Evolutionary conservation across 805 yeast genomes (phyloP), one percentile per base, ranked within the genome.

Genomic region (Candida ovalis): DNA sequence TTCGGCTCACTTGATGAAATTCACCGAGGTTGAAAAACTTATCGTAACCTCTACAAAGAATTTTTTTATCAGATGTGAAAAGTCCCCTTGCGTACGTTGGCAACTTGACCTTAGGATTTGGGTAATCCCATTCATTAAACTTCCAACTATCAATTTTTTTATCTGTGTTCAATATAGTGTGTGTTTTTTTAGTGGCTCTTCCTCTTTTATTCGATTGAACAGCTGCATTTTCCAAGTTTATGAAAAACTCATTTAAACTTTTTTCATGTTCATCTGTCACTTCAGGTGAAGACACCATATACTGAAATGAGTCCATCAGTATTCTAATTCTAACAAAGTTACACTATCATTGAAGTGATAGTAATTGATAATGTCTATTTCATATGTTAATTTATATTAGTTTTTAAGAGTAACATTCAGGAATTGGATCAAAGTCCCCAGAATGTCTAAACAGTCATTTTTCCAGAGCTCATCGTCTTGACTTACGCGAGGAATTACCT

Each of bases 11-110:
- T 5, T 53, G 53, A 0, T 67, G 54, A 1, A 77, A 73, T 63
- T 94, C 99, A 52, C 74, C 78, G 3, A 89, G 71, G 61, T 87
- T 92, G 76, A 89, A 94, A 66, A 94, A 94, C 68, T 94, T 94
- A 66, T 94, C 94, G 63, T 94, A 94, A 0, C 99, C 99, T 56
- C 99, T 72, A 1, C 84, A 82, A 1, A 81, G 81, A 21, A 94
- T 85, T 10, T 50, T 55, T n/a, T 61, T 53, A 1, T 51, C 57
- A 1, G 57, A 54, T 0, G 80, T 86, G 64, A 92, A 92, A 15
- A 92, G 64, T 0, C 99, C 99, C 47, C 99, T 75, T 0, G 97
- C 96, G 44, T 81, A 69, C 4, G 81, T 73, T 0, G 97, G 96
- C 8, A 92, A 69, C 1, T 48, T 50, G 4, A 80, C 69, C 43